A percentile compares a stretch with the other conserved stretches of the same genome.
These are phyloP conservation scores for Xylariaceae sp. DNA, from an alignment of 2,329 filamentous ascomycete genomes.

Conservation along the genomic window DNA sequence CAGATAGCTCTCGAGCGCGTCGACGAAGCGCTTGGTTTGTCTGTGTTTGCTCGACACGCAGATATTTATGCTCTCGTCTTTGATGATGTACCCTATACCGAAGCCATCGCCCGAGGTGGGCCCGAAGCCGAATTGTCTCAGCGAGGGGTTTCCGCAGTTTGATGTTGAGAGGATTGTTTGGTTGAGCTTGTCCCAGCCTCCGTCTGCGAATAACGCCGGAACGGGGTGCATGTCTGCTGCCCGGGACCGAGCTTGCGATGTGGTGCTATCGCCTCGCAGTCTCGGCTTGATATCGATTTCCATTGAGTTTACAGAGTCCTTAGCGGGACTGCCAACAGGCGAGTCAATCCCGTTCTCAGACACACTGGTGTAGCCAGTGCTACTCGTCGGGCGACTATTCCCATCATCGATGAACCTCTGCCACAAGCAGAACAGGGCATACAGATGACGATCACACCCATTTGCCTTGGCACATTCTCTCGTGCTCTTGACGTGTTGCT, in stretches of 20 bases:
- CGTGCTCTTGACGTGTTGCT: slow-evolving; percentile 77
- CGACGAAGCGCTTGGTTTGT: slow-evolving; percentile 86
- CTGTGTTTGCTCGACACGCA: slow-evolving; percentile 92
- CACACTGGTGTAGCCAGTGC: slow-evolving; percentile 59
- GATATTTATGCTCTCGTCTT: slow-evolving; percentile 85
- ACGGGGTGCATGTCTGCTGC: slow-evolving; percentile 46
- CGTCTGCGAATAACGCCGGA: slow-evolving; percentile 80
- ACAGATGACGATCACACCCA: slow-evolving; percentile 89
- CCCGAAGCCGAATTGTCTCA: slow-evolving; percentile 95
- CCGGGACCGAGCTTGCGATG: slow-evolving; percentile 41
- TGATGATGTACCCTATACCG: slow-evolving; percentile 98
- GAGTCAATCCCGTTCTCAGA: slow-evolving; percentile 46
- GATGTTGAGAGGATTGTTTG: slow-evolving; percentile 92
- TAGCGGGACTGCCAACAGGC: slow-evolving; percentile 51
- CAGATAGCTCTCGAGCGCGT: slow-evolving; percentile 85
- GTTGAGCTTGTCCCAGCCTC: slow-evolving; percentile 93
- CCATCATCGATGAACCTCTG: slow-evolving; percentile 82
- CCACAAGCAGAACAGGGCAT: slow-evolving; percentile 93
- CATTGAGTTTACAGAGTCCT: slow-evolving; percentile 48
- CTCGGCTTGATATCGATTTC: slow-evolving; percentile 37
- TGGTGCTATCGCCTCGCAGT: slow-evolving; percentile 54
- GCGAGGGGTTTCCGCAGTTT: slow-evolving; percentile 95
- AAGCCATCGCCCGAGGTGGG: slow-evolving; percentile 93
- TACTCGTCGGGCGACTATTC: slow-evolving; percentile 50
- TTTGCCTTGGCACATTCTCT: slow-evolving; percentile 84